These are phyloP conservation scores for Aspergillus sp. DNA, from an alignment of 2,329 filamentous ascomycete species.

Conservation along the genomic window DNA sequence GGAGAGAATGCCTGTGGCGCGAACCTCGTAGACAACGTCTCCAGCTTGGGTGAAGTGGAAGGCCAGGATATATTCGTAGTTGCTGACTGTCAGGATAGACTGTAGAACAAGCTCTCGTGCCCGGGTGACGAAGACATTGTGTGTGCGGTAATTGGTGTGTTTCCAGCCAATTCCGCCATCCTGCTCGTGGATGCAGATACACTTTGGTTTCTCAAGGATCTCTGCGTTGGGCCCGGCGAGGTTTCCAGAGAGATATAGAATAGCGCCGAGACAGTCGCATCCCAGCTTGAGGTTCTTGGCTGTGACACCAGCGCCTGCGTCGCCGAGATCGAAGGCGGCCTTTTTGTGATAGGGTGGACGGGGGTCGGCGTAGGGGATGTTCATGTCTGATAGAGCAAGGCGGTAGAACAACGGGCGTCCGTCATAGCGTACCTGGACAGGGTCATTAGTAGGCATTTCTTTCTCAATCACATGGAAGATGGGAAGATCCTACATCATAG, in stretches of 20 bases:
- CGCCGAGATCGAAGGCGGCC: conserved; percentile 51
- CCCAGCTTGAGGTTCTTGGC: conserved; percentile 49
- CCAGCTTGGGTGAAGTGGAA: conserved; percentile 49
- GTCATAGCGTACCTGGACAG: no score
- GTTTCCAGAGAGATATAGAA: conserved; percentile 47
- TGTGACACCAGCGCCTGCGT: conserved; percentile 47
- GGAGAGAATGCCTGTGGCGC: conserved; percentile 53
- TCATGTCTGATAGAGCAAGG: conserved; percentile 50
- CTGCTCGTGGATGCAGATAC: conserved; percentile 48
- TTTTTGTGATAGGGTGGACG: conserved; percentile 49
- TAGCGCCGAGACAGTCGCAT: conserved; percentile 46
- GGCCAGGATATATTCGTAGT: conserved; percentile 52
- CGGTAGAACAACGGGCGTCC: no score
- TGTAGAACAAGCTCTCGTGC: conserved; percentile 42
- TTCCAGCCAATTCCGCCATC: conserved; percentile 48
- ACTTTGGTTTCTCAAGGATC: conserved; percentile 21
- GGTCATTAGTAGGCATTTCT: no score
- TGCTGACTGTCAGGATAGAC: conserved; percentile 47
- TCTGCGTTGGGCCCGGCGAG: background rate
- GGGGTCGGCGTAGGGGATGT: conserved; percentile 50
- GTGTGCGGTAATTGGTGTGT: conserved; percentile 46
- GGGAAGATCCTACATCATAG: no score
- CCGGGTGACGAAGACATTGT: conserved; percentile 38
- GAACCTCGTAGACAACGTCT: conserved; percentile 46
- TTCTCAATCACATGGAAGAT: no score